These are phyloP conservation scores for Kuraishia borneana DNA, from an alignment of 805 yeast species.

Conservation along the genomic window DNA sequence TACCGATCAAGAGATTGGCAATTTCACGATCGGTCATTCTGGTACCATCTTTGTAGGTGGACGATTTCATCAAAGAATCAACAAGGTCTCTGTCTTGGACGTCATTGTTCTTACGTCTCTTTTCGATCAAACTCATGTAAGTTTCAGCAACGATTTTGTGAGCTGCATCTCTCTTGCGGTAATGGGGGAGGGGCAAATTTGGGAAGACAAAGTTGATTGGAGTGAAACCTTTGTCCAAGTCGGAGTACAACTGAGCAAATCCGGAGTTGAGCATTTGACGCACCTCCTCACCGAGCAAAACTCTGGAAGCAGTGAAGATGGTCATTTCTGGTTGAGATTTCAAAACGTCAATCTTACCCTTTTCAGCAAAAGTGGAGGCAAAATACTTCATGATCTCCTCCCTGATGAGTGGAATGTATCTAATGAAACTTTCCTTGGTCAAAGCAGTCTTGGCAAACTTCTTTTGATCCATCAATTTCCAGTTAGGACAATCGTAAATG, in stretches of 20 bases:
- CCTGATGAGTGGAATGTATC: slow-evolving; percentile 80
- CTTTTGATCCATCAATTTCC: slow-evolving; percentile 94
- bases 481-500: slow-evolving; percentile 91
- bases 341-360: slow-evolving; percentile 58
- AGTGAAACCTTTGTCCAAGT: slow-evolving; percentile 93
- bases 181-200: slow-evolving; percentile 68
- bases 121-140: slow-evolving; percentile 65
- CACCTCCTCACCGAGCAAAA: slow-evolving; percentile 85
- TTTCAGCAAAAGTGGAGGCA: slow-evolving; percentile 23
- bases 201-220: slow-evolving; percentile 96
- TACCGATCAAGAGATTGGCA: slow-evolving; percentile 88
- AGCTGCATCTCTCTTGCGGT: slow-evolving; percentile 78
- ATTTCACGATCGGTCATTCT: slow-evolving; percentile 92
- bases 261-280: slow-evolving; percentile 71
- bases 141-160: slow-evolving; percentile 72
- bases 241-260: slow-evolving; percentile 79
- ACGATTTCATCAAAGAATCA: slow-evolving; percentile 72
- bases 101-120: slow-evolving; percentile 69
- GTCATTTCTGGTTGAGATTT: slow-evolving; percentile 89
- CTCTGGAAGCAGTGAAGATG: slow-evolving; percentile 89
- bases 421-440: slow-evolving; percentile 71
- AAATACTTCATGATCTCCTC: slow-evolving; percentile 69
- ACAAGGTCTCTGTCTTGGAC: slow-evolving; percentile 79
- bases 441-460: slow-evolving; percentile 88
- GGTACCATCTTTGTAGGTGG: slow-evolving; percentile 88